phyloP scores from a whole-genome alignment of 345 rosid species.

The Populus nigra region DNA sequence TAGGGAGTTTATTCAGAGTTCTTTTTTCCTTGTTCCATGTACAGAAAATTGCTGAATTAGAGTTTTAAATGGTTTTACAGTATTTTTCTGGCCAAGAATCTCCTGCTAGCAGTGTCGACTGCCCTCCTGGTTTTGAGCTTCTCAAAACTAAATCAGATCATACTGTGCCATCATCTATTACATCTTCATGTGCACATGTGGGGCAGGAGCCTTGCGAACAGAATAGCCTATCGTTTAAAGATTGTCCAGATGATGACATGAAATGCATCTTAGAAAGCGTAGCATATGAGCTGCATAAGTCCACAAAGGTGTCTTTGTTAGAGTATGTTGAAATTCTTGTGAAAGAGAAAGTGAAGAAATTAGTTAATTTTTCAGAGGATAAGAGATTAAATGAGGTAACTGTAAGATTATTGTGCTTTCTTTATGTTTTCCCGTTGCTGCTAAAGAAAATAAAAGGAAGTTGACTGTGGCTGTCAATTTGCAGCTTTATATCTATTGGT shows the following conservation, averaged over 20 bases:
- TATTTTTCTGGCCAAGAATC: slow-evolving; percentile 33
- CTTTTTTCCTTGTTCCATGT: not conserved
- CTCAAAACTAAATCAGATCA: slow-evolving; percentile 23
- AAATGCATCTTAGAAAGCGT: slow-evolving; percentile 48
- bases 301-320: slow-evolving; percentile 42
- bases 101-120: slow-evolving; percentile 32
- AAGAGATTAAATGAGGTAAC: slow-evolving; percentile 43
- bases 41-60: not conserved
- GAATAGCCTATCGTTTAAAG: slow-evolving; percentile 16
- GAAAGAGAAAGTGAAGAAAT: slow-evolving; percentile 44
- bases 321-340: slow-evolving; percentile 52
- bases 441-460: not conserved
- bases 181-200: slow-evolving; percentile 15
- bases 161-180: slow-evolving; percentile 9
- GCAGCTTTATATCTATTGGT: not conserved
- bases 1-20: slow-evolving; percentile 6
- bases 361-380: slow-evolving; percentile 28
- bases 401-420: not conserved
- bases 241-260: slow-evolving; percentile 23
- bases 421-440: not conserved
- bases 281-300: slow-evolving; percentile 57
- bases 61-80: slow-evolving; percentile 40
- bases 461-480: not conserved
- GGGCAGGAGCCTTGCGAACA: slow-evolving; percentile 29
- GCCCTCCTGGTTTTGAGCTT: slow-evolving; percentile 48